These are phyloP conservation scores for Tuber microsphaerosporum DNA, from an alignment of 495 filamentous ascomycete genomes.

Conservation along the genomic window DNA sequence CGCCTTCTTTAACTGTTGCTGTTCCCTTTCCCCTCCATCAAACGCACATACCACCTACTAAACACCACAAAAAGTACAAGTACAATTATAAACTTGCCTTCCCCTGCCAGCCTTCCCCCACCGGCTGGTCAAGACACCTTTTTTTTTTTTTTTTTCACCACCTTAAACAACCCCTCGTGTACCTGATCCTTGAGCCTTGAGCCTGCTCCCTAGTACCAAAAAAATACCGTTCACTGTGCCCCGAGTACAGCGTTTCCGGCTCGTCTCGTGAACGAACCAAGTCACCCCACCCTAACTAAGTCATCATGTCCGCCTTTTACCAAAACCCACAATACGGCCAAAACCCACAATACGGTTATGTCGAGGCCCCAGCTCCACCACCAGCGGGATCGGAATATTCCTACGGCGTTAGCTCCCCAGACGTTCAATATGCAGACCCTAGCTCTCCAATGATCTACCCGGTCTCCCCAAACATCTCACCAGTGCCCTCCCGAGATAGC, in stretches of 20 bases:
- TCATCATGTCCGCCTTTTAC: background rate
- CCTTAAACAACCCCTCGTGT: constrained; percentile 6
- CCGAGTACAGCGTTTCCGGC: constrained; percentile 5
- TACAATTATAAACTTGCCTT: constrained; percentile 22
- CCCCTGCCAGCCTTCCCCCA: constrained; percentile 14
- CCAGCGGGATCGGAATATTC: constrained; percentile 11
- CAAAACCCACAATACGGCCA: constrained; percentile 6
- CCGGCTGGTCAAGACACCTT: background rate
- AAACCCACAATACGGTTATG: constrained; percentile 3
- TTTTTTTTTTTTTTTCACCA: constrained; percentile 2
- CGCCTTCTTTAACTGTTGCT: constrained; percentile 21
- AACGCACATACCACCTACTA: constrained; percentile 16
- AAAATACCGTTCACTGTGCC: background rate
- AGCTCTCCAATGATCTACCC: constrained; percentile 26
- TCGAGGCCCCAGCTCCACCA: constrained; percentile 9
- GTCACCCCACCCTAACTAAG: constrained; percentile 6
- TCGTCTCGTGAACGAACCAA: constrained; percentile 7
- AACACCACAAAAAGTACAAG: background rate
- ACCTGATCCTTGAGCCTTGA: constrained; percentile 6
- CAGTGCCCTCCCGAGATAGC: constrained; percentile 23
- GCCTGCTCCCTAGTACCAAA: constrained; percentile 4
- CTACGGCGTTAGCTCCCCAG: background rate
- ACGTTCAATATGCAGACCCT: constrained; percentile 28
- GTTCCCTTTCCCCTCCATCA: constrained; percentile 13
- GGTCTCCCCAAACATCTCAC: constrained; percentile 27